Evolutionary conservation across 2,329 filamentous ascomycete species (phyloP), one percentile per base, ranked within the genome.

Genomic region (Paraconiothyrium sp.): DNA sequence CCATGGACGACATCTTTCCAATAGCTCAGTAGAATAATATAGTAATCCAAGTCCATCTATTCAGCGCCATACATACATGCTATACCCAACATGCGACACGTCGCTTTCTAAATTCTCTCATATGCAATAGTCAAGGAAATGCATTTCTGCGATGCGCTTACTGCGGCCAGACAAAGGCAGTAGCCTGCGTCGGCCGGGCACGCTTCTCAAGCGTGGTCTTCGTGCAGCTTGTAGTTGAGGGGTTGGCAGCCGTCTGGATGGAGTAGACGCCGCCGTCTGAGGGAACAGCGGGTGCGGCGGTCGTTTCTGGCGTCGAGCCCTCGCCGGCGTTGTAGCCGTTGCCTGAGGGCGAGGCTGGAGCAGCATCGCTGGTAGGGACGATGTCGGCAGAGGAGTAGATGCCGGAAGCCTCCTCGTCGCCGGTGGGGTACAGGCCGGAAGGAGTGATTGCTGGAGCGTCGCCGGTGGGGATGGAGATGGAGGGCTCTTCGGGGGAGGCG

Each of bases 191-290:
- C n/a, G 54, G 54, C 30, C 39, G 11, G 20, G 32, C 43, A 27
- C 54, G 54, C 43, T 56, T 56, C 39, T 56, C 54, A 14, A 56
- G 32, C 39, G 54, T 56, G 4, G 54, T 56, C 43, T 47, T 56
- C 2, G 54, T 47, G 43, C 43, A 56, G 54, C 11, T 44, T 7
- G 24, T 44, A 14, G 52, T 46, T 16, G 39, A n/a, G 3, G 54
- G 54, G 54, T 27, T 47, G 11, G 41, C 41, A 5, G 37, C 52
- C 8, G 52, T 55, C 27, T 46, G 51, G 51, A 54, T 54, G 37
- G 51, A 54, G 51, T 54, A 54, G 27, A 54, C 34, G 16, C 51
- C 34, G 16, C 51, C 37, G 10, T 16, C 37, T 1, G 37, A 41
- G 37, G 37, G 37, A 13, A 41, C 37, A 2, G 37, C 37, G 11